Base-by-base conservation (phyloP, 2,329 filamentous ascomycete species). In the Pseudopyricularia cyperi region DNA sequence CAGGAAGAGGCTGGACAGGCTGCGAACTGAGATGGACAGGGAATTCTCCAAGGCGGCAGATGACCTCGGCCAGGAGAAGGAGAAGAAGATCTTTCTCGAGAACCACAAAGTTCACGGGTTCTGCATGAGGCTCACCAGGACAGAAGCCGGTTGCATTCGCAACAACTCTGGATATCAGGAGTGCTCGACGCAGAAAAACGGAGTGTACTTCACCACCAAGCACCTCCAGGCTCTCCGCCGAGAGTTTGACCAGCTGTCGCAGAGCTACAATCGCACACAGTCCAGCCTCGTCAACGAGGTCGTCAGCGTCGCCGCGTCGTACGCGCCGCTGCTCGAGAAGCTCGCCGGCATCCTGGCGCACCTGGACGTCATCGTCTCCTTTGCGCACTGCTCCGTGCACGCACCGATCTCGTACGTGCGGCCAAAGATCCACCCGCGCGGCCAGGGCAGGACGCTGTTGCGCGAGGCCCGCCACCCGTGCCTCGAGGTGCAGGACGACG, bases 31-130 rank as follows among this genome's bases (percentile, higher is more conserved):
- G 52, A 96, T 98, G 80, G 79, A 90, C 50, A 75, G 75, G 32
- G 91, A 97, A 65, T 93, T 94, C 61, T 72, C 74, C 50, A 75
- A 79, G 30, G 87, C 89, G 0, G 86, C 87, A 8, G 74, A 79
- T 35, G 91, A 98, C 63, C 78, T 98, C 0, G 82, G 82, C 54
- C 90, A 95, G 64, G 93, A 98, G 59, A 81, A 82, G n/a, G 90
- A 96, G 66, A 98, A 98, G 77, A 98, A 98, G 68, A 84, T 98
- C 22, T 97, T 97, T 66, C 77, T 98, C 12, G 93, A 98, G 66
- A 95, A 93, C 61, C 93, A 98, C 73, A 87, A 85, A 63, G 87
- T 94, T 0, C 90, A 98, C 61, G 93, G 94, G 17, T 96, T 91
- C 82, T 97, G 93, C 67, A 90, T 98, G 78, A 82, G 93, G 52